These are phyloP conservation scores for Dactylellina parvicollis DNA, from an alignment of 2,329 filamentous ascomycete species.

Conservation along the genomic window DNA sequence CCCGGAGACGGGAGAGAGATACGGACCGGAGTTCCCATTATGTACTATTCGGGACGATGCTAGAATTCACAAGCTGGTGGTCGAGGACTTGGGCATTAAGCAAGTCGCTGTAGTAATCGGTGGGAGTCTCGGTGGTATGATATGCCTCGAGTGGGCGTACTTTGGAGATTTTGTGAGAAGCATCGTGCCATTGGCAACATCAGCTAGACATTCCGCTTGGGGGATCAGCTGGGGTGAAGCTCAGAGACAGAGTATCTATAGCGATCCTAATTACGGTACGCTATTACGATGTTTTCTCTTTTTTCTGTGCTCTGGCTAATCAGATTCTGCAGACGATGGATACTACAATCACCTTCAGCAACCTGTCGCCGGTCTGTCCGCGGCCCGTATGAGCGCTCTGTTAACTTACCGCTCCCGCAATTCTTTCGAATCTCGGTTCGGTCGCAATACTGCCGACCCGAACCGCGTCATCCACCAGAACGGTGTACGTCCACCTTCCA, in stretches of 20 bases:
- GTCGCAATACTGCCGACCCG: constrained; percentile 88
- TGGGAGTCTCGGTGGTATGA: constrained; percentile 88
- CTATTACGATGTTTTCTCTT: not conserved
- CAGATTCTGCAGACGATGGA: constrained; percentile 73
- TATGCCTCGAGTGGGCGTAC: constrained; percentile 91
- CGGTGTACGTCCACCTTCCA: constrained; percentile 68
- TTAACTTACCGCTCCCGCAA: constrained; percentile 96
- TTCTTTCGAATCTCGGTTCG: constrained; percentile 95
- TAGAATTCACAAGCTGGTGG: constrained; percentile 79
- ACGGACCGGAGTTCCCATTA: constrained; percentile 94
- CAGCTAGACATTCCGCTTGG: constrained; percentile 85
- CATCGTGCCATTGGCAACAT: constrained; percentile 85
- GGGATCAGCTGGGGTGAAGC: constrained; percentile 91
- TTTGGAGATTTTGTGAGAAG: constrained; percentile 83
- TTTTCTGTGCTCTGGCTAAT: constrained; percentile 11
- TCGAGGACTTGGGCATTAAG: constrained; percentile 81
- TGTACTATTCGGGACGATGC: constrained; percentile 97
- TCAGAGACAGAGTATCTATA: constrained; percentile 92
- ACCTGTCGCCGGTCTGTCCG: constrained; percentile 84
- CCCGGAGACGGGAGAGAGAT: constrained; percentile 83
- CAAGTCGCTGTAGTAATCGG: constrained; percentile 82
- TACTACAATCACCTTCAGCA: constrained; percentile 81
- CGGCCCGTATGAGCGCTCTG: constrained; percentile 94
- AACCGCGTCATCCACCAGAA: constrained; percentile 85
- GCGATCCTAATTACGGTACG: constrained; percentile 84